Evolutionary conservation across 2,329 filamentous ascomycete genomes (phyloP), one percentile per base, ranked within the genome.

Genomic region (Aspergillus spinulosporus): DNA sequence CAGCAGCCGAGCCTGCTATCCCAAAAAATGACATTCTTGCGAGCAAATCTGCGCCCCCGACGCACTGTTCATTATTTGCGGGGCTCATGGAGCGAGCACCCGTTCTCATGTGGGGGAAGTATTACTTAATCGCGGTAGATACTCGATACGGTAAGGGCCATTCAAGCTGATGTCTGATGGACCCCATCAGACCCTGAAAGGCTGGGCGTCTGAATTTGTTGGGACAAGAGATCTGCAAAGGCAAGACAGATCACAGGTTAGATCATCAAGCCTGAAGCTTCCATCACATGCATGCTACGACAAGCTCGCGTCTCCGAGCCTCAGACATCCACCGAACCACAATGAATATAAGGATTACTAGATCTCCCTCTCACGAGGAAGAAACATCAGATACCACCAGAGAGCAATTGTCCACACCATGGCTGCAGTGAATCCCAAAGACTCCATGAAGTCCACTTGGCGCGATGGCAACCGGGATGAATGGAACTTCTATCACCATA

Each of bases 391-490:
- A 42, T 34, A 49, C 12, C 45, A 14, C 26, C 15, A 42, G 5
- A n/a, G n/a, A 5, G 14, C 48, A 9, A 39, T 39, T 37, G 29
- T 26, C 15, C 15, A 58, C n/a, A 6, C 29, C 26, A 67, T 67
- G 65, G 64, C 62, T 45, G 61, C 63, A 12, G 62, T 56, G 3
- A 56, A 59, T 46, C 62, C 65, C 7, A 70, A 70, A 56, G 67
- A 70, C 58, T 70, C 67, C 3, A 70, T 70, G 65, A 66, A 62
- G 54, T 70, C 67, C 29, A 70, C 67, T 31, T 70, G 67, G 67
- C 67, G 62, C 29, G 62, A 59, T 11, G 62, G 55, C 21, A 60
- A 62, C 49, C 65, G 62, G 37, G 59, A 60, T 37, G 57, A 65
- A 54, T 69, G 67, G 67, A 67, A 42, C 12, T 44, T 63, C 47